These are phyloP conservation scores for Kwoniella newhampshirensis DNA, from an alignment of 768 basidiomycete genomes.

Conservation along the genomic window DNA sequence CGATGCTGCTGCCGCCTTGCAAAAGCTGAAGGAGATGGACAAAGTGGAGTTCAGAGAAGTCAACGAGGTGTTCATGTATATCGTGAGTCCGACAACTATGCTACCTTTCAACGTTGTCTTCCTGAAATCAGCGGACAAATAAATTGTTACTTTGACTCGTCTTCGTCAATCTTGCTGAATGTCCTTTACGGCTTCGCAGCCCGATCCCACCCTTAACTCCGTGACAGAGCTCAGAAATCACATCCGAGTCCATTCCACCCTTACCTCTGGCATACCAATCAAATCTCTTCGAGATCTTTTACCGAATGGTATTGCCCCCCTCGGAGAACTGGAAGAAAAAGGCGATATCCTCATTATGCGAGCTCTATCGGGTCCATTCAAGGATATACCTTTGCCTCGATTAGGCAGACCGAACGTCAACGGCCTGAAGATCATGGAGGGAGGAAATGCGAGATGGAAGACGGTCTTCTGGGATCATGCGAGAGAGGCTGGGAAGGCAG, in stretches of 20 bases:
- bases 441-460: constrained; percentile 28
- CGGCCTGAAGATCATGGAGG: constrained; percentile 32
- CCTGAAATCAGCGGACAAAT: too few species aligned
- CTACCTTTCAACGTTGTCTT: too few species aligned
- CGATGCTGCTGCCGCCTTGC: constrained; percentile 29
- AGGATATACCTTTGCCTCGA: constrained; percentile 28
- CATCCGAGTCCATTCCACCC: constrained; percentile 32
- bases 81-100: constrained; percentile 39
- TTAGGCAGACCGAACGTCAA: constrained; percentile 36
- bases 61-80: constrained; percentile 40
- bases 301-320: constrained; percentile 15
- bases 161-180: background rate
- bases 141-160: background rate
- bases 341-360: constrained; percentile 40
- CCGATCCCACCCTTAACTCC: constrained; percentile 29
- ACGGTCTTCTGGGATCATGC: constrained; percentile 46
- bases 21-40: constrained; percentile 31
- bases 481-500: constrained; percentile 35
- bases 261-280: constrained; percentile 9
- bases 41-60: constrained; percentile 35
- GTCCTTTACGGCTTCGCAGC: constrained; percentile 14
- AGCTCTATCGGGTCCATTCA: constrained; percentile 29
- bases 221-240: constrained; percentile 28
- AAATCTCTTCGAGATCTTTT: constrained; percentile 23
- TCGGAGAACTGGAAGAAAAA: constrained; percentile 29